phyloP scores from a whole-genome alignment of 805 yeast species.

The Candida pseudofarinosa region DNA sequence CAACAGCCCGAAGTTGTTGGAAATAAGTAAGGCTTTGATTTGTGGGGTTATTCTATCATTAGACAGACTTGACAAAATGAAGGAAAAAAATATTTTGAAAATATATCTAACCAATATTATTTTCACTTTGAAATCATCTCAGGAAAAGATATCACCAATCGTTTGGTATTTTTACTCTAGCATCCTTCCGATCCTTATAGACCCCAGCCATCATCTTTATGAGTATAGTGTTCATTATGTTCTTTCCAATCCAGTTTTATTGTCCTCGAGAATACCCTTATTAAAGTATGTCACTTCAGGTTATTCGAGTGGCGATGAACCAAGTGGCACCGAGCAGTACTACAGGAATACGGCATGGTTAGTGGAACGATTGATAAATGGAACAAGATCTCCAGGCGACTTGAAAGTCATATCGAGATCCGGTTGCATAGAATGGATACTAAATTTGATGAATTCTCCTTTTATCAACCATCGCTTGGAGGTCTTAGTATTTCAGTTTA shows the following conservation, averaged over 20 bases:
- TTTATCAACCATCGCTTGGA: constrained; percentile 40
- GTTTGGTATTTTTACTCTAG: constrained; percentile 54
- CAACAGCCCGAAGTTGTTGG: constrained; percentile 15
- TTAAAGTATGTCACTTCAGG: constrained; percentile 33
- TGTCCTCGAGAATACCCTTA: constrained; percentile 43
- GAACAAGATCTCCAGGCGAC: constrained; percentile 48
- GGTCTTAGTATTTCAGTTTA: constrained; percentile 35
- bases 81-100: constrained; percentile 54
- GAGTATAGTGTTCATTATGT: constrained; percentile 69
- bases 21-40: constrained; percentile 43
- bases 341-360: constrained; percentile 68
- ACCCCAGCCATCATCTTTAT: constrained; percentile 72
- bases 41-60: constrained; percentile 41
- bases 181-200: constrained; percentile 51
- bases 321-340: constrained; percentile 44
- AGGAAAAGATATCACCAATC: constrained; percentile 36
- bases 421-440: constrained; percentile 64
- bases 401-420: constrained; percentile 47
- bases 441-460: constrained; percentile 53
- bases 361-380: constrained; percentile 43
- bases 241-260: constrained; percentile 48
- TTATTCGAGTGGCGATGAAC: constrained; percentile 17
- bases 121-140: constrained; percentile 23
- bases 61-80: constrained; percentile 36
- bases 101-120: constrained; percentile 49